Conservation (phyloP, 1,284 basidiomycete species). For the Fomes fomentarius region DNA sequence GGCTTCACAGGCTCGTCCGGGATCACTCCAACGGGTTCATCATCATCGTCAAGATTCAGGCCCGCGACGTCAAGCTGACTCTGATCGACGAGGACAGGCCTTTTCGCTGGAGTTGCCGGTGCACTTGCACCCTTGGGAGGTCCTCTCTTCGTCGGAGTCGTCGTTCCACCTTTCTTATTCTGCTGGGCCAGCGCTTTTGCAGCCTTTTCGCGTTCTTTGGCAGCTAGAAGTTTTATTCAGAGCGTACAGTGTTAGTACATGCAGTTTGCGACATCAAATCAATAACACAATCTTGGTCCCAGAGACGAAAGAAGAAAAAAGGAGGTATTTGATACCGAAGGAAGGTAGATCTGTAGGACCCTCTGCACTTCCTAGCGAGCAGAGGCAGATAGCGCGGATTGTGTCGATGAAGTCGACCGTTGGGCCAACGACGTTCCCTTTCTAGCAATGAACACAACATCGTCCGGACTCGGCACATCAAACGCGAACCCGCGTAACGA, state of each 20-base stretch:
- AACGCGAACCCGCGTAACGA: conserved; percentile 61
- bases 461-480: conserved; percentile 86
- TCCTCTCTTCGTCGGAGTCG: conserved; percentile 41
- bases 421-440: conserved; percentile 67
- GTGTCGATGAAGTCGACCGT: conserved; percentile 36
- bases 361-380: no score
- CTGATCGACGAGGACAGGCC: conserved; percentile 46
- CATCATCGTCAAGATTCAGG: conserved; percentile 56
- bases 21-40: conserved; percentile 23
- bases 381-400: conserved; percentile 20
- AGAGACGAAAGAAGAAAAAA: no score
- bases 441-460: conserved; percentile 79
- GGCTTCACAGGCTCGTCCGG: conserved; percentile 68
- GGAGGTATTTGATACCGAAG: conserved; percentile 16
- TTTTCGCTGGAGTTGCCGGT: conserved; percentile 41
- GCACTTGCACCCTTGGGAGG: conserved; percentile 37
- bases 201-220: conserved; percentile 76
- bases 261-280: no score
- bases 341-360: no score
- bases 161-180: conserved; percentile 53
- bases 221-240: conserved; percentile 56
- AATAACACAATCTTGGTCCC: conserved; percentile 37
- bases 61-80: conserved; percentile 74
- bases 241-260: conserved; percentile 43
- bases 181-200: conserved; percentile 47